Evolutionary conservation across 2,329 filamentous ascomycete genomes (phyloP).

Genomic region (Aspergillus sp.): DNA sequence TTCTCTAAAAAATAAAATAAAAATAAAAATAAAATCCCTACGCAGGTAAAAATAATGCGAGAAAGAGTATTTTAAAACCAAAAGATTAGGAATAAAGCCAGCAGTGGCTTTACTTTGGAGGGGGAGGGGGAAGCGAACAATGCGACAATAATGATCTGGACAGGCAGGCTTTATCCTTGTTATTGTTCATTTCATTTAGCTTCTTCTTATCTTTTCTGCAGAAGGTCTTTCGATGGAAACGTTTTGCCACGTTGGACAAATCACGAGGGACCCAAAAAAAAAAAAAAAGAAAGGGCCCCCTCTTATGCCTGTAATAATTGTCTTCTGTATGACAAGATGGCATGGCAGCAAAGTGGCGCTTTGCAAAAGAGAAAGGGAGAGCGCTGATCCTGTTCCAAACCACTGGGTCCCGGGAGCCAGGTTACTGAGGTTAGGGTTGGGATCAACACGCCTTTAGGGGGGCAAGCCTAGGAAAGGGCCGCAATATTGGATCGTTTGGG

Average conservation of each 20-base stretch:
- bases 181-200: neutral
- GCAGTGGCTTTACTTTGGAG: neutral
- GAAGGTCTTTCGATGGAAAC: no score
- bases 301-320: no score
- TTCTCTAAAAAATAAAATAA: no score
- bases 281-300: constrained; percentile 1
- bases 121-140: neutral
- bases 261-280: constrained; percentile 2
- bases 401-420: constrained; percentile 20
- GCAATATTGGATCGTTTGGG: no score
- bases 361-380: constrained; percentile 2
- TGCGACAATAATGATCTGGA: no score
- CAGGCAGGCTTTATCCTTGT: no score
- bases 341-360: no score
- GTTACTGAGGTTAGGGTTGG: constrained; percentile 4
- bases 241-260: constrained; percentile 27
- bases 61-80: neutral
- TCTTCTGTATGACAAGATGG: no score
- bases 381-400: constrained; percentile 16
- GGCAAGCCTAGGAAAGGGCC: neutral
- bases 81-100: constrained; percentile 1
- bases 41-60: no score
- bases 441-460: neutral
- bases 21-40: no score
- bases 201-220: constrained; percentile 1